Percentiles rank a stretch among this genome's conserved stretches.
Evolutionary conservation across 1,139 yeast species (phyloP).

Genomic region (Saccharomyces hybrid): DNA sequence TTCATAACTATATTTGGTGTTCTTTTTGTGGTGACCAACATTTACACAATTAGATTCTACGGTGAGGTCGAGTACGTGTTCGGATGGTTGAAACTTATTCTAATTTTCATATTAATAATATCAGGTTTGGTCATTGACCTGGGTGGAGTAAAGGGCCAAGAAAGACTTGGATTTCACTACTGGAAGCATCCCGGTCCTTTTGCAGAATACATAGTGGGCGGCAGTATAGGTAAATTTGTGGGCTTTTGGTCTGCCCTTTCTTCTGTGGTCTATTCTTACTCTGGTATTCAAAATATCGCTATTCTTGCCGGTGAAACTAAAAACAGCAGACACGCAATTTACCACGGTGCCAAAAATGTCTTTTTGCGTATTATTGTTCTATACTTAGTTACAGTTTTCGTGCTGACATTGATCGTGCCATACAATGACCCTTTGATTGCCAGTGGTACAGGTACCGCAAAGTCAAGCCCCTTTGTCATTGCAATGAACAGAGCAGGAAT

Average conservation of each 20-base stretch:
- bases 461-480: constrained; percentile 64
- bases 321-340: constrained; percentile 42
- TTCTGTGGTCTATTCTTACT: constrained; percentile 71
- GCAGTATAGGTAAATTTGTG: constrained; percentile 37
- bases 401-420: constrained; percentile 32
- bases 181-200: not conserved
- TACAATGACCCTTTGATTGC: constrained; percentile 12
- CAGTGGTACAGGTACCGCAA: constrained; percentile 39
- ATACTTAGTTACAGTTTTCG: constrained; percentile 35
- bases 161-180: not conserved
- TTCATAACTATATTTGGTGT: constrained; percentile 42
- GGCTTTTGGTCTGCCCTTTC: constrained; percentile 48
- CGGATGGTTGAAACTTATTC: constrained; percentile 43
- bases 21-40: constrained; percentile 34
- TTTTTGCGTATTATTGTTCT: constrained; percentile 35
- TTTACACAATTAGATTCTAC: constrained; percentile 38
- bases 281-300: constrained; percentile 69
- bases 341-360: constrained; percentile 37
- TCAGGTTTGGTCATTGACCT: not conserved
- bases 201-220: not conserved
- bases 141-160: not conserved
- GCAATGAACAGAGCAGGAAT: constrained; percentile 54
- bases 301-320: constrained; percentile 74
- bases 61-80: constrained; percentile 44
- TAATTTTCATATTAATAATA: not conserved